Conservation (phyloP, 768 basidiomycete genomes). For the Boletus barrowsii region DNA sequence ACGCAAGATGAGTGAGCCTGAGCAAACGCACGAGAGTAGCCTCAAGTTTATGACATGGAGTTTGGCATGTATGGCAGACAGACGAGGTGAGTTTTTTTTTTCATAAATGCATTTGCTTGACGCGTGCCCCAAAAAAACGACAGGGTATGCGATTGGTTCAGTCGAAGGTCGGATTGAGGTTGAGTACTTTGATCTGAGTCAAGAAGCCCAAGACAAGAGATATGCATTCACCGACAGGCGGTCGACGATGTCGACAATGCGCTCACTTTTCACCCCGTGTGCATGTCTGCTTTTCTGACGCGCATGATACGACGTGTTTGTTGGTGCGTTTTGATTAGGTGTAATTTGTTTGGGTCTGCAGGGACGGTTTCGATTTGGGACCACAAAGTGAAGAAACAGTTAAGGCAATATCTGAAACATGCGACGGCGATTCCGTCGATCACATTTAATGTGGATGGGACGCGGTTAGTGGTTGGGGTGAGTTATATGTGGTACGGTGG, state of each 20-base stretch:
- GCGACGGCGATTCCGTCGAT: slow-evolving; percentile 70
- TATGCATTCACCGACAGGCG: slow-evolving; percentile 88
- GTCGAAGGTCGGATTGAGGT: slow-evolving; percentile 96
- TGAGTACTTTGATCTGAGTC: slow-evolving; percentile 89
- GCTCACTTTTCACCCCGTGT: slow-evolving; percentile 91
- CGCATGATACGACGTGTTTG: no score
- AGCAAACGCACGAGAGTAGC: slow-evolving; percentile 82
- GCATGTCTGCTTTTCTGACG: slow-evolving; percentile 20
- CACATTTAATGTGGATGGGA: slow-evolving; percentile 81
- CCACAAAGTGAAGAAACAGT: slow-evolving; percentile 91
- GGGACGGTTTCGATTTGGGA: slow-evolving; percentile 96
- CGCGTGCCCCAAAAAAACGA: no score
- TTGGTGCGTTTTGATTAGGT: slow-evolving; percentile 38
- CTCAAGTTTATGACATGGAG: slow-evolving; percentile 94
- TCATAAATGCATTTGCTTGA: no score
- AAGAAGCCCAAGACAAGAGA: slow-evolving; percentile 69
- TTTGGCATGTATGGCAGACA: slow-evolving; percentile 89
- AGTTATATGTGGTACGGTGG: slow-evolving; percentile 93
- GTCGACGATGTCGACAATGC: slow-evolving; percentile 92
- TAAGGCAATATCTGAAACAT: slow-evolving; percentile 87
- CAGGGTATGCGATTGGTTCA: slow-evolving; percentile 86
- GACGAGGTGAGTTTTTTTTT: slow-evolving; percentile 45
- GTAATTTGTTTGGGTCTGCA: slow-evolving; percentile 89
- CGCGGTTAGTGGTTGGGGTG: slow-evolving; percentile 76
- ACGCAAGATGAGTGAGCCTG: slow-evolving; percentile 69